Base-by-base conservation (phyloP, 768 basidiomycete species). In the Hysterangium stoloniferum region DNA sequence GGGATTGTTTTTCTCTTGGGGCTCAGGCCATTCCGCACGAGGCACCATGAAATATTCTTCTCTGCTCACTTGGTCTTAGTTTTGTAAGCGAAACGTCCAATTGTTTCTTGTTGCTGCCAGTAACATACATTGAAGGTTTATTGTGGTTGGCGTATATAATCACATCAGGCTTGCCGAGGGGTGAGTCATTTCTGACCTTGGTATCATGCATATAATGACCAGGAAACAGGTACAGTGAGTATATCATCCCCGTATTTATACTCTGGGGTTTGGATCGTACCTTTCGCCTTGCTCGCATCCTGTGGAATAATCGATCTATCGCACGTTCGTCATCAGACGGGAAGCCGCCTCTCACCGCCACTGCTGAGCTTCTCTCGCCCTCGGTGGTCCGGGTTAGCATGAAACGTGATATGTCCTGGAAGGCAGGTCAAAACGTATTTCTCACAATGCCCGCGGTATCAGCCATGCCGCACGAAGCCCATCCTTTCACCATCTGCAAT, bases 241-340 rank as follows among this genome's bases (percentile, higher is more conserved):
- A 41, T 24, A 9, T 55, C 4, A 37, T 53, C 33, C 32, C 42
- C 27, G 38, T 35, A 19, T 35, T 53, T 27, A 38, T 34, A 12
- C 42, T 55, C 11, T 55, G 54, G 54, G 46, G n/a, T 6, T 54
- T 55, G 28, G 54, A 55, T 24, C 52, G 54, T 7, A 38, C 43
- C 43, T 13, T 44, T 27, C 41, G 54, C 0, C 11, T 36, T n/a
- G 24, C 37, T 5, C 38, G 54, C 34, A 29, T 52, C n/a, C n/a
- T 55, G 12, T 55, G 65, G 59, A 69, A 35, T 25, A 47, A 45
- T 25, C 62, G 68, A 56, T 61, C 64, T 34, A 9, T 34, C 9
- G 9, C 33, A 17, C 36, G 25, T 34, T 22, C 45, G 52, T 15
- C 48, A 31, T 11, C 17, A 31, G 20, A 40, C 31, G 12, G 13